A percentile compares a stretch with the other conserved stretches of the same genome.
phyloP scores from a whole-genome alignment of 805 yeast species.

The Candida cerambycidarum region DNA sequence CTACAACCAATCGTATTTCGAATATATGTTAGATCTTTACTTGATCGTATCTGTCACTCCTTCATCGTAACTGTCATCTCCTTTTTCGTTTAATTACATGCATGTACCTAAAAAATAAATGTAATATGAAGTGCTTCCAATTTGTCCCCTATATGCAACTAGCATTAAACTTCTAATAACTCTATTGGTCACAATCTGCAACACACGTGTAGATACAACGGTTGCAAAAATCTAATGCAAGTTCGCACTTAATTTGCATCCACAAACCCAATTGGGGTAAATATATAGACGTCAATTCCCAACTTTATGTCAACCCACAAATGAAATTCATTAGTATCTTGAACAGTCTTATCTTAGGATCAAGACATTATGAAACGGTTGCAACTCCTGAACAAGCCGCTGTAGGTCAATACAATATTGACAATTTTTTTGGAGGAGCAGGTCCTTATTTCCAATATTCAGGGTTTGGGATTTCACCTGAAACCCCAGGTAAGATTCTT shows the following conservation, averaged over 20 bases:
- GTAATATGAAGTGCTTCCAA: background rate
- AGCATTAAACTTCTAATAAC: no score
- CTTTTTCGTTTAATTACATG: background rate
- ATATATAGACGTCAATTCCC: no score
- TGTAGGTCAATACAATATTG: constrained; percentile 45
- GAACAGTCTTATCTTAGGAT: constrained; percentile 6
- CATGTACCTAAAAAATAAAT: background rate
- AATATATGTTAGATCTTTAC: background rate
- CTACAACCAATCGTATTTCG: constrained; percentile 1
- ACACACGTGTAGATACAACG: no score
- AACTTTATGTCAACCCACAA: no score
- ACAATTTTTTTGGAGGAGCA: constrained; percentile 51
- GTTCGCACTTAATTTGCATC: no score
- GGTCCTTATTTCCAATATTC: constrained; percentile 54
- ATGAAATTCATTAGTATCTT: constrained; percentile 6
- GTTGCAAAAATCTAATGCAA: no score
- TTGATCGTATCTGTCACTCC: no score
- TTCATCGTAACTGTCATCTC: no score
- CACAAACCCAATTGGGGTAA: no score
- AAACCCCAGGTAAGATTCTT: constrained; percentile 46
- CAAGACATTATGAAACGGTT: constrained; percentile 9
- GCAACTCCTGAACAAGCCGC: constrained; percentile 37
- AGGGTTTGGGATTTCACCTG: constrained; percentile 54
- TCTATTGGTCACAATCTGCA: no score
- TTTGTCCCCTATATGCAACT: no score